Conservation (phyloP, 2,329 filamentous ascomycete genomes). For the Cladorrhinum sp. region DNA sequence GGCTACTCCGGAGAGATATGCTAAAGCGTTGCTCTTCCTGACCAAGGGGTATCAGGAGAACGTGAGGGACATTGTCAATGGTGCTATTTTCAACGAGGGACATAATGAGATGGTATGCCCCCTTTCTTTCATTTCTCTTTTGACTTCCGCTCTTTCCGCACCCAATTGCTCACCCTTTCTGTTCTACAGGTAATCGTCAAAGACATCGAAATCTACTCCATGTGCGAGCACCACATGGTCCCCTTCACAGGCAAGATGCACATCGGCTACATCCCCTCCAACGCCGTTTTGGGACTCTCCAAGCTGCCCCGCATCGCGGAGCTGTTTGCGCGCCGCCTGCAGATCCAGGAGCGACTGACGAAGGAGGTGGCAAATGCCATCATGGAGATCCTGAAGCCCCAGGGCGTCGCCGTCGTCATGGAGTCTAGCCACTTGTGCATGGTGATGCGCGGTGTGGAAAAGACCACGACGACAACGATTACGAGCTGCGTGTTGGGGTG, state of each 20-base stretch:
- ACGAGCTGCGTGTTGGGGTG: slow-evolving; percentile 98
- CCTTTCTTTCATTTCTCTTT: background rate
- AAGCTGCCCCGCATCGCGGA: slow-evolving; percentile 95
- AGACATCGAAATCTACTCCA: slow-evolving; percentile 90
- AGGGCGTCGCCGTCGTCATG: slow-evolving; percentile 96
- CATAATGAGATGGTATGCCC: slow-evolving; percentile 76
- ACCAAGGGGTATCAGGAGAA: slow-evolving; percentile 98
- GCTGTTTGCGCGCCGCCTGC: slow-evolving; percentile 89
- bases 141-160: background rate
- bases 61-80: slow-evolving; percentile 84
- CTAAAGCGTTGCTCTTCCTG: slow-evolving; percentile 92
- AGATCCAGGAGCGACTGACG: slow-evolving; percentile 94
- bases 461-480: slow-evolving; percentile 80
- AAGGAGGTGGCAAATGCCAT: slow-evolving; percentile 94
- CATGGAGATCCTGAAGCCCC: slow-evolving; percentile 86
- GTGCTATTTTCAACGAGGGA: slow-evolving; percentile 91
- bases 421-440: slow-evolving; percentile 96
- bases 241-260: slow-evolving; percentile 99
- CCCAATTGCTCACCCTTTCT: background rate
- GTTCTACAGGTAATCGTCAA: slow-evolving; percentile 69
- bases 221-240: slow-evolving; percentile 97
- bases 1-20: slow-evolving; percentile 78
- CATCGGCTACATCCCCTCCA: slow-evolving; percentile 93
- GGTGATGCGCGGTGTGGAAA: slow-evolving; percentile 98
- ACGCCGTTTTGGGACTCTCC: slow-evolving; percentile 89